Percentiles rank a stretch among this genome's conserved stretches.
Conservation (phyloP, 2,329 filamentous ascomycete species). For the Pyricularia pennisetigena region DNA sequence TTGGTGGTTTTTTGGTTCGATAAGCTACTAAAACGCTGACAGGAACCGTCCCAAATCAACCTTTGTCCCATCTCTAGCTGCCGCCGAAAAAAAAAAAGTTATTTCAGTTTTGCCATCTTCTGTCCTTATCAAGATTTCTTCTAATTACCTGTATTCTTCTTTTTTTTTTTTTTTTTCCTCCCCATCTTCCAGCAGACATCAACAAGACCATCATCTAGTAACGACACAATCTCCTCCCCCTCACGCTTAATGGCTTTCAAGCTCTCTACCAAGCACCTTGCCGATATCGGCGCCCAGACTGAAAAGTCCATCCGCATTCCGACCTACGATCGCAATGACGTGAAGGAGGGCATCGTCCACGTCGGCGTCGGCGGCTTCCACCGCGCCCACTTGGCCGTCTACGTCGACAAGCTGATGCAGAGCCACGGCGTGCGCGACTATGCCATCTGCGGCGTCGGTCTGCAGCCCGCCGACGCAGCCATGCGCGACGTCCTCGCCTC, state of each 20-base stretch:
- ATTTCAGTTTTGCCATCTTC: background rate
- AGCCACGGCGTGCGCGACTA: slow-evolving; percentile 33
- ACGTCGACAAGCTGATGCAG: slow-evolving; percentile 36
- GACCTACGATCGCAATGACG: slow-evolving; percentile 30
- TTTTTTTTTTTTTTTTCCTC: background rate
- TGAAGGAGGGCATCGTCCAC: slow-evolving; percentile 45
- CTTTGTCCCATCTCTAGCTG: background rate
- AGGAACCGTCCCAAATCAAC: background rate
- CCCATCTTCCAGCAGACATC: background rate
- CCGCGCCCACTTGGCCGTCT: slow-evolving; percentile 42
- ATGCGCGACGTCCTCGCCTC: slow-evolving; percentile 39
- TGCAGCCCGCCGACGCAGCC: slow-evolving; percentile 36
- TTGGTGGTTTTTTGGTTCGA: background rate
- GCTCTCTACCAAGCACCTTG: slow-evolving; percentile 27
- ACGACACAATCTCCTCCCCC: background rate
- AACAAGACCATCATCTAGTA: background rate
- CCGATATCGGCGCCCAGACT: slow-evolving; percentile 18
- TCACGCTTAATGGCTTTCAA: slow-evolving; percentile 15
- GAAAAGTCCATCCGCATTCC: slow-evolving; percentile 23
- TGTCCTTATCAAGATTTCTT: background rate
- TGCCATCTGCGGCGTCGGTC: slow-evolving; percentile 41
- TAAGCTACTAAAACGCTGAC: background rate
- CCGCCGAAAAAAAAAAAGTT: background rate
- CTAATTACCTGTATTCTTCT: background rate
- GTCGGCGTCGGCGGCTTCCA: slow-evolving; percentile 45